Evolutionary conservation across 768 basidiomycete genomes (phyloP), one percentile per base, ranked within the genome.

Genomic region (Ramaria rubella): DNA sequence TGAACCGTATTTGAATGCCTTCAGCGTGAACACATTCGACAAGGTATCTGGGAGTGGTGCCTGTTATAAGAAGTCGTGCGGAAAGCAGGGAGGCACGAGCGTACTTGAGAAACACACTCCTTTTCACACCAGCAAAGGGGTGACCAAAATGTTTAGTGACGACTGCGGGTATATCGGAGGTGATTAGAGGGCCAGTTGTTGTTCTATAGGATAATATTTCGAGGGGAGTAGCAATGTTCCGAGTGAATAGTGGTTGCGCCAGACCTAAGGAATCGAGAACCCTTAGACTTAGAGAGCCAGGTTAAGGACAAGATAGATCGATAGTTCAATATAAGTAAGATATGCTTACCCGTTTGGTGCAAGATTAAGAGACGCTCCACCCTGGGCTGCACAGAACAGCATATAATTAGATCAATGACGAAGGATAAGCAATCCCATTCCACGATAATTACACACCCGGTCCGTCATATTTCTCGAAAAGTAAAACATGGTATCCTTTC

Each of bases 401-500:
- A 38, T 11, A 50, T 50, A 30, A 5, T 23, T 12, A 42, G 11
- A 42, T 3, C 27, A 24, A 42, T 24, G n/a, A 6, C 52, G 24
- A 23, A n/a, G 23, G 11, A 50, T 9, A 50, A 50, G 30, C 11
- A 9, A 8, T 5, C 30, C n/a, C 34, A 5, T 53, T 40, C 4
- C 30, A 15, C 7, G 7, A 11, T 36, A n/a, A 19, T 38, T n/a
- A 43, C 38, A 42, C 29, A 54, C 52, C 42, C 12, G 52, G 52
- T 5, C 52, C 55, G 29, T 46, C 36, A 29, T 56, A 49, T 33
- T 56, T 56, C 45, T 75, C 74, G 58, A 72, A 75, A 0, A 74
- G 58, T 45, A 74, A 61, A 8, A 72, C 71, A 2, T 68, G 61
- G 57, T 72, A 75, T 14, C 73, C 73, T 53, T 72, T 70, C 23